Conservation (phyloP, 2,329 filamentous ascomycete species). For the Leptodontidium sp. region DNA sequence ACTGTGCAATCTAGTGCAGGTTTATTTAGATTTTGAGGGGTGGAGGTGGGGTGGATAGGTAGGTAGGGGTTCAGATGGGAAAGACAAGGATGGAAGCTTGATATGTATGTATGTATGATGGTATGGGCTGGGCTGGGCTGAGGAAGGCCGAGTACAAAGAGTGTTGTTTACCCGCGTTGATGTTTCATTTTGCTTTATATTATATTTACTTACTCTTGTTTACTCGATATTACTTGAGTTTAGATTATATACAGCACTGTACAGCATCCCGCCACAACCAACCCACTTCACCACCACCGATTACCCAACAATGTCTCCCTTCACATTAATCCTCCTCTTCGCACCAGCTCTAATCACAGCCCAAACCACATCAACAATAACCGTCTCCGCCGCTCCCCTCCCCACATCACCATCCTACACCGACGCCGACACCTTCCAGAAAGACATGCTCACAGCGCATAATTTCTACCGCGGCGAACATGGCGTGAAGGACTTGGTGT, state of each 20-base stretch:
- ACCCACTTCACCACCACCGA: too few relatives aligned
- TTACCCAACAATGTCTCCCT: background rate
- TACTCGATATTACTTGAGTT: background rate
- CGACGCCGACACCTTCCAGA: conserved; percentile 51
- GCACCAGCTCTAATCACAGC: conserved; percentile 7
- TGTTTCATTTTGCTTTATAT: background rate
- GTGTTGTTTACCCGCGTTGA: background rate
- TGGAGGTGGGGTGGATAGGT: background rate
- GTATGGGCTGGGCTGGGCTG: background rate
- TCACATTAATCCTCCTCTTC: conserved; percentile 17
- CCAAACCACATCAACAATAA: conserved; percentile 54
- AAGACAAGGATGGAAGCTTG: conserved; percentile 10
- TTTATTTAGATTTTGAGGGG: background rate
- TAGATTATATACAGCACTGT: too few relatives aligned
- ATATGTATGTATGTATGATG: background rate
- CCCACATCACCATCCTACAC: conserved; percentile 51
- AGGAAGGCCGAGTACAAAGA: conserved; percentile 9
- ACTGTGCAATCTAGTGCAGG: background rate
- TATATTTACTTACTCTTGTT: background rate
- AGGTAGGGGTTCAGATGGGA: conserved; percentile 1
- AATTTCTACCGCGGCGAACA: conserved; percentile 72
- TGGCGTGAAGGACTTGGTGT: conserved; percentile 64
- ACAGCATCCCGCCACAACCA: too few relatives aligned
- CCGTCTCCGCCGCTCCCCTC: conserved; percentile 20
- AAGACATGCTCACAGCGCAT: conserved; percentile 68